A percentile compares a stretch with the other conserved stretches of the same genome.
Conservation (phyloP, 805 yeast genomes). For the Candida berthetii region DNA sequence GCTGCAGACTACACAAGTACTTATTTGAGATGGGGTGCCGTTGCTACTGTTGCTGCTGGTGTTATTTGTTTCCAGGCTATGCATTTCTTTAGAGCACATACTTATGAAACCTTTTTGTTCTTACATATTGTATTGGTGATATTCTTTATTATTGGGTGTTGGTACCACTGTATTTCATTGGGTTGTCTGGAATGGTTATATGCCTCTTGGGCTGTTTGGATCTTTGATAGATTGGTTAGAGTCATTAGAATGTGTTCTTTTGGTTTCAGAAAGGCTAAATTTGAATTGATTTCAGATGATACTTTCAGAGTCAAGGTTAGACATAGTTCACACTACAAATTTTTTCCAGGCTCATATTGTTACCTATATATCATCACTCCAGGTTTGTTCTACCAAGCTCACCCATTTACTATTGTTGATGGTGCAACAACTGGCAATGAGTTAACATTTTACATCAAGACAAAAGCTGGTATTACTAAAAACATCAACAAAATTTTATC, state of each 20-base stretch:
- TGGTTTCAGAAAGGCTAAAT: slow-evolving; percentile 16
- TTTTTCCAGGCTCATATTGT: slow-evolving; percentile 47
- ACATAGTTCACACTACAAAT: slow-evolving; percentile 39
- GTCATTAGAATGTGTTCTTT: slow-evolving; percentile 26
- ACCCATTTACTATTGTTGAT: slow-evolving; percentile 57
- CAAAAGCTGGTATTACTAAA: slow-evolving; percentile 48
- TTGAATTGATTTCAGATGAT: slow-evolving; percentile 26
- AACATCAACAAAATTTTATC: slow-evolving; percentile 26
- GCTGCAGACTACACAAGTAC: slow-evolving; percentile 3
- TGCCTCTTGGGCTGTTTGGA: slow-evolving; percentile 22
- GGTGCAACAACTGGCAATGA: slow-evolving; percentile 27
- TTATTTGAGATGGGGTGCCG: slow-evolving; percentile 31
- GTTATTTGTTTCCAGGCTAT: slow-evolving; percentile 42
- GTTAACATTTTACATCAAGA: slow-evolving; percentile 36
- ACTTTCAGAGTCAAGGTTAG: slow-evolving; percentile 36
- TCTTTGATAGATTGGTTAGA: slow-evolving; percentile 40
- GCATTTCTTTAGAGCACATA: slow-evolving; percentile 40
- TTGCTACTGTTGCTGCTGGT: slow-evolving; percentile 37
- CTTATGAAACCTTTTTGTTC: slow-evolving; percentile 58
- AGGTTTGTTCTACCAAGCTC: slow-evolving; percentile 55
- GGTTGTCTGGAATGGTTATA: slow-evolving; percentile 51
- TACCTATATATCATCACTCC: slow-evolving; percentile 48
- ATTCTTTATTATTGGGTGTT: slow-evolving; percentile 45
- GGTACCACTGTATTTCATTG: slow-evolving; percentile 48
- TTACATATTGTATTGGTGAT: slow-evolving; percentile 52